Evolutionary conservation across 129 eudicot genomes (phyloP).

Genomic region (Chrysanthemum seticuspe): DNA sequence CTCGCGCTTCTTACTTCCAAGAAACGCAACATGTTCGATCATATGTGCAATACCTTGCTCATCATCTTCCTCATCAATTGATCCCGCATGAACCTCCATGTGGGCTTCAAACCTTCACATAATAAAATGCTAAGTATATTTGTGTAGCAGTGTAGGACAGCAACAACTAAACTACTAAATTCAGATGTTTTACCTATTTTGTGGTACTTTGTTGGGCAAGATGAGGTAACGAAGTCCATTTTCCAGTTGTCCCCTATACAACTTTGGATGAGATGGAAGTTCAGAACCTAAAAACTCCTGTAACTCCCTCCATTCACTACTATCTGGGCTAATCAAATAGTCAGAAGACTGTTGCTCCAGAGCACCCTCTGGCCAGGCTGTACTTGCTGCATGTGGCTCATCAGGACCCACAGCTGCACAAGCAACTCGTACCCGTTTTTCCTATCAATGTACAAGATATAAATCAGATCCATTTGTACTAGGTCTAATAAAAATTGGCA

Average conservation of each 20-base stretch:
- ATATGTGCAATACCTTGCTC: conserved; percentile 99
- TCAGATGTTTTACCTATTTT: conserved; percentile 53
- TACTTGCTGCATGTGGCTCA: conserved; percentile 99
- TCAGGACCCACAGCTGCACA: conserved; percentile 94
- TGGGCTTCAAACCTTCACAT: conserved; percentile 87
- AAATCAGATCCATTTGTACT: conserved; percentile 18
- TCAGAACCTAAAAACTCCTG: conserved; percentile 67
- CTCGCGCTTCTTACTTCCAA: conserved; percentile 99
- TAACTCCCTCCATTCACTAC: conserved; percentile 46
- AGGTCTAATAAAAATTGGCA: neutral
- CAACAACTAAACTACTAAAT: too few species aligned
- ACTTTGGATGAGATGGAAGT: conserved; percentile 91
- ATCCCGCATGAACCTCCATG: conserved; percentile 97
- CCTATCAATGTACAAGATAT: conserved; percentile 32
- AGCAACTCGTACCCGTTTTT: conserved; percentile 46
- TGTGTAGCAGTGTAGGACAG: too few species aligned
- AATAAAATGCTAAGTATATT: neutral
- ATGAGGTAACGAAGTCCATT: conserved; percentile 95
- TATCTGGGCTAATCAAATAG: conserved; percentile 47
- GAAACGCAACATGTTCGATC: conserved; percentile 99
- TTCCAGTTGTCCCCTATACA: conserved; percentile 76
- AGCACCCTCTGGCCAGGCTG: conserved; percentile 86
- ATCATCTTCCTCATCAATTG: conserved; percentile 97
- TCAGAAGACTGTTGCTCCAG: conserved; percentile 68
- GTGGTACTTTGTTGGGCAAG: conserved; percentile 96